Base-by-base conservation (phyloP, 371 early-diverging fungal genomes). In the Zopfochytrium polystomum region DNA sequence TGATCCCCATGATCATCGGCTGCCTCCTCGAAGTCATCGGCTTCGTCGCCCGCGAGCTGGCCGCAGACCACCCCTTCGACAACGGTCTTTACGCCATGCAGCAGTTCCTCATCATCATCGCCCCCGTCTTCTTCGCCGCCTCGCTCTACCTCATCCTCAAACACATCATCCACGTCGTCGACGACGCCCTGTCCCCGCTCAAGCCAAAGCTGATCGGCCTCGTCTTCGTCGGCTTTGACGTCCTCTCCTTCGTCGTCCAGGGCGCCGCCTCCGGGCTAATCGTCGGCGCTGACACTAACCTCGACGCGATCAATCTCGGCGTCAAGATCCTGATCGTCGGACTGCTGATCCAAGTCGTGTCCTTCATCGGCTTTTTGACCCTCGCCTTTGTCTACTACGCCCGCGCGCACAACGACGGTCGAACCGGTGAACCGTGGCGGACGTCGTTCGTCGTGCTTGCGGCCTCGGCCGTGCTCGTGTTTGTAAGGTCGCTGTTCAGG, bases 241-340 rank as follows among this genome's bases (percentile, higher is more conserved):
- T 64, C 52, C 20, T 64, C 38, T 32, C 59, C 25, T 58, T 64
- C 46, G 31, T 64, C 32, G 46, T 64, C n/a, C 65, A 64, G 46
- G 34, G 22, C 2, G 45, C 25, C 34, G 65, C 52, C 13, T 46
- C 55, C 52, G 27, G 29, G 35, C 9, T 64, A 0, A 42, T 64
- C 29, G 38, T 56, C 15, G 2, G n/a, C n/a, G n/a, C n/a, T n/a
- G n/a, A n/a, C n/a, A n/a, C 34, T 2, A 25, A 33, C 34, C 34
- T 31, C 31, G 22, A 23, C 23, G 20, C 2, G 32, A 22, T 5
- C 11, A 26, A 49, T 2, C 25, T 51, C 11, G 63, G 54, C 2
- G 18, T 25, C 5, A 44, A 58, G 11, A 6, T 63, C 42, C 49
- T 63, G 7, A 58, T 64, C 11, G 58, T 18, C 3, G 65, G 65